These are phyloP conservation scores for Fusarium secorum DNA, from an alignment of 2,329 filamentous ascomycete species.

Conservation along the genomic window DNA sequence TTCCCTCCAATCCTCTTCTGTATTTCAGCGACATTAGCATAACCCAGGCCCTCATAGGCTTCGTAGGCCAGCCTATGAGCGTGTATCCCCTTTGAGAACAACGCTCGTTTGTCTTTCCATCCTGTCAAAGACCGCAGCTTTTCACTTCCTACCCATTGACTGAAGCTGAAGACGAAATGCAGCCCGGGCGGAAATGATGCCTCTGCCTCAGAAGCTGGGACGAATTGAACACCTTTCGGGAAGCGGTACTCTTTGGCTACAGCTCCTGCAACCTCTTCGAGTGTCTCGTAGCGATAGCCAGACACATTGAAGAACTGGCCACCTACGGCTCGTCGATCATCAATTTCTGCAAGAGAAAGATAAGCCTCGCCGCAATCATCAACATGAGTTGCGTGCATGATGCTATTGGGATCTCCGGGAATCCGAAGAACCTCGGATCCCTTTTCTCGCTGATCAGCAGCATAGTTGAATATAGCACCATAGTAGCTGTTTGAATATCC, in stretches of 20 bases:
- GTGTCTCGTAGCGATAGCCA: slow-evolving; percentile 53
- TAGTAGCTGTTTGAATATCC: slow-evolving; percentile 56
- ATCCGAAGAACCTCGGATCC: slow-evolving; percentile 43
- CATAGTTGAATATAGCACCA: slow-evolving; percentile 50
- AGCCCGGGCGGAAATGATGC: slow-evolving; percentile 31
- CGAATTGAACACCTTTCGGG: slow-evolving; percentile 41
- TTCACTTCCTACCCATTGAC: slow-evolving; percentile 54
- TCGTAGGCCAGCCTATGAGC: slow-evolving; percentile 53
- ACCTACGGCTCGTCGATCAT: slow-evolving; percentile 42
- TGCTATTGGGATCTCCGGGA: slow-evolving; percentile 46
- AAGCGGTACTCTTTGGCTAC: slow-evolving; percentile 53
- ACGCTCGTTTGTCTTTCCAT: slow-evolving; percentile 49
- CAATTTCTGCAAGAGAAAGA: slow-evolving; percentile 52
- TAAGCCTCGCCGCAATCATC: slow-evolving; percentile 61
- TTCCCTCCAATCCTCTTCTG: slow-evolving; percentile 17
- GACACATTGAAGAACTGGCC: slow-evolving; percentile 58
- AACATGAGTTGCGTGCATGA: slow-evolving; percentile 57
- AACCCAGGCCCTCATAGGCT: slow-evolving; percentile 15
- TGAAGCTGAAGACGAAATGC: slow-evolving; percentile 46
- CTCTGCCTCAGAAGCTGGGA: slow-evolving; percentile 25
- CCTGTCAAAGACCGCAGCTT: slow-evolving; percentile 52
- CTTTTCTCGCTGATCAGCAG: slow-evolving; percentile 35
- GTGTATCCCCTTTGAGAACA: slow-evolving; percentile 49
- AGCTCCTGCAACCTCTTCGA: slow-evolving; percentile 49
- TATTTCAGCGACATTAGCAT: slow-evolving; percentile 23